Base-by-base conservation (phyloP, 164 flowering plant genomes). In the Liquidambar formosana region DNA sequence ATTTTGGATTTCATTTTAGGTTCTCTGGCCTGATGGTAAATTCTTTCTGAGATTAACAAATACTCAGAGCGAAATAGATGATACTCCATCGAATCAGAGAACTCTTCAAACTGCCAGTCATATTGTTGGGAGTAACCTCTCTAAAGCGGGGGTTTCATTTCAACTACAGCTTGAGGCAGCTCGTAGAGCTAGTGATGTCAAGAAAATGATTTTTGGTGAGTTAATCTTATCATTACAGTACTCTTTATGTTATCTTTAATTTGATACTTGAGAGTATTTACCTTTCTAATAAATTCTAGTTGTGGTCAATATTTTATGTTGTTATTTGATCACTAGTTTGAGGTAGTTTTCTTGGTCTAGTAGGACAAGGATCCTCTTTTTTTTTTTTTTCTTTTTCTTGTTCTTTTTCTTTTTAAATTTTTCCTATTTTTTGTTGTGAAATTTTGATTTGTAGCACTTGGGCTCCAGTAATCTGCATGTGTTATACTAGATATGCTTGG, bases 151-250 rank as follows among this genome's bases (percentile, higher is more conserved):
- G 25, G n/a, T n/a, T n/a, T 83, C 96, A 25, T 96, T 96, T 75
- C 96, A 96, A 89, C 64, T 67, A 66, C 93, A 90, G 75, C 93
- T 90, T 61, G 99, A 96, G 82, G 98, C 96, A 45, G 78, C 95
- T 69, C 94, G 99, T 22, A 84, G 98, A 75, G 97, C 98, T 41
- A 89, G 89, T 76, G 90, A 89, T 73, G 82, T 96, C 67, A 89
- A 92, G 78, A 90, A 93, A 76, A 80, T 96, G 80, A 76, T 96
- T 53, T 82, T 89, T 56, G 87, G 99, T 96, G 66, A 85, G 95
- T 72, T 45, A 15, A 23, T 27, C 13, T 8, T 62, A 22, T 49
- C n/a, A n/a, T n/a, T n/a, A n/a, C 18, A 23, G 23, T 25, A 8
- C 48, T 57, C 15, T n/a, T 46, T 3, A 10, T 49, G 43, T 26